Evolutionary conservation across 305 asterid genomes (phyloP).

Genomic region (Rubia peregrina): DNA sequence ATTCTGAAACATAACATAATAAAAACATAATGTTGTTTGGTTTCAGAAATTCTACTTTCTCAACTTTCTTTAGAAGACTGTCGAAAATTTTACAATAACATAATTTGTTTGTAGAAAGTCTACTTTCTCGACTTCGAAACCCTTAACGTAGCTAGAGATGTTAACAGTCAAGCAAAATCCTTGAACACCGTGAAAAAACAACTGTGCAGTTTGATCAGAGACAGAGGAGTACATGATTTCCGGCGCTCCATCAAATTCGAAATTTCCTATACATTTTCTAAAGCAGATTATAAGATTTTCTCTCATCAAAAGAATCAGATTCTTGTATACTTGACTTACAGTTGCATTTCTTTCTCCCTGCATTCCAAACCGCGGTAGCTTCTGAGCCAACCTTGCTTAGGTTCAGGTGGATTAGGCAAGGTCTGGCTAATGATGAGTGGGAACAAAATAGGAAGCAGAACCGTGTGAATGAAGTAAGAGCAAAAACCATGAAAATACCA

Average conservation of each 20-base stretch:
- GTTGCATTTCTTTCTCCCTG: slow-evolving; percentile 41
- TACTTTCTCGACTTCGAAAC: no score
- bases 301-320: not conserved
- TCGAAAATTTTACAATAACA: no score
- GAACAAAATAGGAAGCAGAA: slow-evolving; percentile 65
- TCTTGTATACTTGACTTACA: slow-evolving; percentile 37
- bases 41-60: not conserved
- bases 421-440: slow-evolving; percentile 82
- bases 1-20: not conserved
- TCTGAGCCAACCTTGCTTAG: slow-evolving; percentile 48
- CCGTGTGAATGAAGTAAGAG: slow-evolving; percentile 69
- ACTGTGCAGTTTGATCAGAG: no score
- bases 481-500: slow-evolving; percentile 81
- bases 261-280: not conserved
- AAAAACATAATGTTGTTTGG: not conserved
- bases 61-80: not conserved
- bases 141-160: no score
- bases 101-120: no score
- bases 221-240: no score
- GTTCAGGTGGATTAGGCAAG: slow-evolving; percentile 39
- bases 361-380: slow-evolving; percentile 44
- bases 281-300: not conserved
- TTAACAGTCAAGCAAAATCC: no score
- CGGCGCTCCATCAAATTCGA: not conserved
- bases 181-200: no score